These are phyloP conservation scores for Tetracladium marchalianum DNA, from an alignment of 495 filamentous ascomycete species.

Conservation along the genomic window DNA sequence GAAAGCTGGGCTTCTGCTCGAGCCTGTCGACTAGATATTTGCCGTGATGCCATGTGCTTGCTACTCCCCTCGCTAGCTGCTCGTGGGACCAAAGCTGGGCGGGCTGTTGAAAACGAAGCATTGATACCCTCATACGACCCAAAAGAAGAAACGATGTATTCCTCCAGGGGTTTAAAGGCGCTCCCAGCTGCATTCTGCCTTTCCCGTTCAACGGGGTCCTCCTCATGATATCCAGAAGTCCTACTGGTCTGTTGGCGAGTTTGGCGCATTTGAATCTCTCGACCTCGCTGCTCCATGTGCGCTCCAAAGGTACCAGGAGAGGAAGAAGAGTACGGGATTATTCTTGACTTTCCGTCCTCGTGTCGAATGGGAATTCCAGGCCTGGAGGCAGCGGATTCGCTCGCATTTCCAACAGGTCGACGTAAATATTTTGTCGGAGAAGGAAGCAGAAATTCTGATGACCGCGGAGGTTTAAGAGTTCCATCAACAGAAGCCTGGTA, in stretches of 20 bases:
- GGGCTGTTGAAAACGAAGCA: conserved; percentile 49
- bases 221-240: not conserved
- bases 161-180: conserved; percentile 65
- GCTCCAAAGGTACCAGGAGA: conserved; percentile 10
- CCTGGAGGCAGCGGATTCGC: not conserved
- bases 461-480: not conserved
- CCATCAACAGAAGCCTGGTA: not conserved
- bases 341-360: not conserved
- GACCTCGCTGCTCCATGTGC: conserved; percentile 7
- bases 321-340: conserved; percentile 12
- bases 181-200: conserved; percentile 14
- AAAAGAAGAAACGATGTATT: conserved; percentile 61
- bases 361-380: not conserved
- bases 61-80: conserved; percentile 32
- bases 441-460: not conserved
- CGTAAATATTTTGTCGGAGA: conserved; percentile 3
- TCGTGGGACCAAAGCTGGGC: conserved; percentile 25
- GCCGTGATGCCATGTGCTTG: not conserved
- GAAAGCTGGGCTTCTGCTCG: conserved; percentile 26
- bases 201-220: not conserved
- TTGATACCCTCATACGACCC: conserved; percentile 64
- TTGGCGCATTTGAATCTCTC: not conserved
- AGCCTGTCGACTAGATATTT: not conserved
- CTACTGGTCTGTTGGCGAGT: no score
- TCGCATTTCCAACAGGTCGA: not conserved